These are phyloP conservation scores for Rhizodiscina lignyota DNA, from an alignment of 495 filamentous ascomycete genomes.

Conservation along the genomic window DNA sequence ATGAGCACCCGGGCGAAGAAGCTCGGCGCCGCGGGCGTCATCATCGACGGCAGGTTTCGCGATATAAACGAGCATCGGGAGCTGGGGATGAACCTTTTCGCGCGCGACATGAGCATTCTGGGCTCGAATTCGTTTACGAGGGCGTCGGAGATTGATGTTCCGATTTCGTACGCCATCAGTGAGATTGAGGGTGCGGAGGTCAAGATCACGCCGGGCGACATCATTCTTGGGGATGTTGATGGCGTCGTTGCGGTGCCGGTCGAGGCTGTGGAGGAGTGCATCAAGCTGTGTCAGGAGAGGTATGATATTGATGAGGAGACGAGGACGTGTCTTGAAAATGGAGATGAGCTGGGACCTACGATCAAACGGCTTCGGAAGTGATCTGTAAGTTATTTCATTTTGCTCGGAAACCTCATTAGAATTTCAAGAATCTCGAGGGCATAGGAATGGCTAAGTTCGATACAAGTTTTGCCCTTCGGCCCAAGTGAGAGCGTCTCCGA, in stretches of 20 bases:
- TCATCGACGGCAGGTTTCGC: neutral
- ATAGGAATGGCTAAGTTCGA: no score
- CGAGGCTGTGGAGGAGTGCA: neutral
- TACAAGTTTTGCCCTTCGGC: no score
- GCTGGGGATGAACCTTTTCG: neutral
- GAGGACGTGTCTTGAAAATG: neutral
- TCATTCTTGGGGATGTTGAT: neutral
- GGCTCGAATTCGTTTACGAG: neutral
- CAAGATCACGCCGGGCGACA: neutral
- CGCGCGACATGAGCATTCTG: neutral
- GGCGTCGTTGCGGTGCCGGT: neutral
- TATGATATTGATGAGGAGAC: neutral
- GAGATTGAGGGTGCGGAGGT: no score
- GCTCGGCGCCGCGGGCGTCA: neutral
- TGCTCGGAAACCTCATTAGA: no score
- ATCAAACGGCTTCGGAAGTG: neutral
- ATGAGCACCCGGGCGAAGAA: neutral
- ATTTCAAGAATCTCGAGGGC: no score
- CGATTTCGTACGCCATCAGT: neutral
- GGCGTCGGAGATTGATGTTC: neutral
- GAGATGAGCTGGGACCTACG: neutral
- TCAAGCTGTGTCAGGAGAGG: neutral
- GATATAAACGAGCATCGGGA: neutral
- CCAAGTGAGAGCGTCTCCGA: no score
- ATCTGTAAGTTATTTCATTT: no score